Base-by-base conservation (phyloP, 2,329 filamentous ascomycete genomes). In the Talaromyces rugulosus region DNA sequence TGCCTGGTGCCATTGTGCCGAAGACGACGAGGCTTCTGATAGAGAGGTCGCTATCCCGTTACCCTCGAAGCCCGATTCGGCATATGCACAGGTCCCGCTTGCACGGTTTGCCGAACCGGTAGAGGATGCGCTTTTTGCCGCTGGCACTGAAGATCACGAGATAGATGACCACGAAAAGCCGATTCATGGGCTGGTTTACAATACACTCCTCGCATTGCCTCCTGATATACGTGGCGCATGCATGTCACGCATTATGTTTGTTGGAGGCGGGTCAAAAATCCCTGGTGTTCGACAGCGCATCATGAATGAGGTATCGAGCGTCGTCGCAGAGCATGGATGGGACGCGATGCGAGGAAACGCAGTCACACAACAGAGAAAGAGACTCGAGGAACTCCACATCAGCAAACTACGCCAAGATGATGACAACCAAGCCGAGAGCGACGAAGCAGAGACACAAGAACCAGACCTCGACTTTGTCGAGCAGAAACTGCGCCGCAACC, bases 101-200 rank as follows among this genome's bases (percentile, higher is more conserved):
- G 82, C 85, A 3, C 82, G 82, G 53, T 80, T 98, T 2, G 83
- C 92, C 0, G 84, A 90, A 62, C 89, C 92, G 0, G 90, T 89
- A 63, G 91, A 97, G 69, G 83, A 81, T 30, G 83, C 87, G 0
- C 87, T 97, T 60, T 91, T 98, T 66, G 88, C 78, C 4, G 81
- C 70, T 67, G 83, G 69, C 69, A 81, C 68, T 71, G 77, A 77
- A 64, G 77, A 70, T 69, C 79, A 70, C 73, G 86, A 87, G 44
- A 87, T 92, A 64, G 95, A 99, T 70, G 93, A 98, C 69, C 83
- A 99, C 67, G 94, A 98, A 66, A 83, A 90, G 18, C 88, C 94
- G 0, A 70, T 98, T 1, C 91, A 90, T 58, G 72, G 87, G 12
- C 82, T 98, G 8, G 81, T 96, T 2, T 96, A 96, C 75, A 84